phyloP scores from a whole-genome alignment of 495 filamentous ascomycete genomes.

The Talaromyces borbonicus region DNA sequence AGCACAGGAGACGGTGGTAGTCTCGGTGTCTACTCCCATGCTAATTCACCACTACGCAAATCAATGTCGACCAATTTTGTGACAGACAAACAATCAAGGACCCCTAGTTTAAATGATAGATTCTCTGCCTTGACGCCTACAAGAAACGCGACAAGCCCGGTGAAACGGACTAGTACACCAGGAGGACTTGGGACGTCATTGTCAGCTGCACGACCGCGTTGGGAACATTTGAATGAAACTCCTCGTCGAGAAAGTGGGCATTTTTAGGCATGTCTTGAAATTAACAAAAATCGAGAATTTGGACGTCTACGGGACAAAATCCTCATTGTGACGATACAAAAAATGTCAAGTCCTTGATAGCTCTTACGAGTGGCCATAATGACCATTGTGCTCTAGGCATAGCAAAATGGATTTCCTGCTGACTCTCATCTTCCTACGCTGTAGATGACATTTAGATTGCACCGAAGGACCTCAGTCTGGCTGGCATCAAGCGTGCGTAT shows the following conservation, averaged over 20 bases:
- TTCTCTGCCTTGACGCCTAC: conserved; percentile 16
- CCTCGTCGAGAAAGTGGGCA: not conserved
- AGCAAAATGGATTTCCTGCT: no score
- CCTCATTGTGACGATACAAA: no score
- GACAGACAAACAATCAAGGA: conserved; percentile 24
- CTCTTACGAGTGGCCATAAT: no score
- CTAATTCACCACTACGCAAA: conserved; percentile 73
- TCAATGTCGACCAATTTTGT: conserved; percentile 35
- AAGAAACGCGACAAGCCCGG: conserved; percentile 18
- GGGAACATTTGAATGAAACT: conserved; percentile 12
- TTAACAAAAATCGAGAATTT: not conserved
- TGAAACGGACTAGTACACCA: conserved; percentile 33
- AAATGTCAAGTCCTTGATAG: no score
- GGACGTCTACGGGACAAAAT: no score
- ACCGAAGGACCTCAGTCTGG: no score
- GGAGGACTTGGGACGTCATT: conserved; percentile 19
- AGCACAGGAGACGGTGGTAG: conserved; percentile 61
- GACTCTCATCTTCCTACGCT: no score
- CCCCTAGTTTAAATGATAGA: conserved; percentile 32
- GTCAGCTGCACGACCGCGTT: conserved; percentile 18
- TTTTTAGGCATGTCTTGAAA: not conserved
- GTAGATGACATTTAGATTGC: no score
- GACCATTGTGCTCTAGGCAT: no score
- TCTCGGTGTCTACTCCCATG: conserved; percentile 68
- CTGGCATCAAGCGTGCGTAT: no score